Conservation (phyloP, 1,284 basidiomycete genomes). For the Macrocystidia cucumis region DNA sequence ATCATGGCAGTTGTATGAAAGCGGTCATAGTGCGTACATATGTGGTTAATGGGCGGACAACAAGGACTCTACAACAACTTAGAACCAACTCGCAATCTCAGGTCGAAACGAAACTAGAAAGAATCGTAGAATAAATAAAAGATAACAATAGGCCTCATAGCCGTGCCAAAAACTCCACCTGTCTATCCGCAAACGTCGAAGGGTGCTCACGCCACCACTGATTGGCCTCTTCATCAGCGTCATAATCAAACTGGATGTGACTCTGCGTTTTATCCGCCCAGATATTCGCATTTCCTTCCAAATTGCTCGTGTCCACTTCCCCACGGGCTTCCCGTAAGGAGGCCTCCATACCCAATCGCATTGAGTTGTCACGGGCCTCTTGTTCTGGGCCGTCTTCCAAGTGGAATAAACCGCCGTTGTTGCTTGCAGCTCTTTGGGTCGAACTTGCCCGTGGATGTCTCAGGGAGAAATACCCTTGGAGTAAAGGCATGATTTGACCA, state of each 20-base stretch:
- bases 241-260: conserved; percentile 14
- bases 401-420: conserved; percentile 49
- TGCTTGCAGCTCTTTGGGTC: conserved; percentile 37
- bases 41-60: too few species aligned
- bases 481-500: conserved; percentile 34
- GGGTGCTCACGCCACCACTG: conserved; percentile 2
- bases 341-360: conserved; percentile 38
- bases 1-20: too few species aligned
- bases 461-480: conserved; percentile 46
- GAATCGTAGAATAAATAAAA: too few species aligned
- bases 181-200: too few species aligned
- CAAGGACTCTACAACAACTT: too few species aligned
- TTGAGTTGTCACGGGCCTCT: conserved; percentile 36
- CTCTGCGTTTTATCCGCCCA: conserved; percentile 16
- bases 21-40: too few species aligned
- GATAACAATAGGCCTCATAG: too few species aligned
- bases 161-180: too few species aligned
- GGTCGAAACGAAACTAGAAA: too few species aligned
- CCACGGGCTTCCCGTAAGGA: conserved; percentile 21
- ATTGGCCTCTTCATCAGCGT: conserved; percentile 16
- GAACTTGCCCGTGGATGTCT: conserved; percentile 38
- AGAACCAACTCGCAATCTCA: too few species aligned
- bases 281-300: conserved; percentile 15
- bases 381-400: conserved; percentile 48
- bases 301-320: conserved; percentile 14